phyloP scores from a whole-genome alignment of 768 basidiomycete species.

The Strobilomyces echinocephalus region DNA sequence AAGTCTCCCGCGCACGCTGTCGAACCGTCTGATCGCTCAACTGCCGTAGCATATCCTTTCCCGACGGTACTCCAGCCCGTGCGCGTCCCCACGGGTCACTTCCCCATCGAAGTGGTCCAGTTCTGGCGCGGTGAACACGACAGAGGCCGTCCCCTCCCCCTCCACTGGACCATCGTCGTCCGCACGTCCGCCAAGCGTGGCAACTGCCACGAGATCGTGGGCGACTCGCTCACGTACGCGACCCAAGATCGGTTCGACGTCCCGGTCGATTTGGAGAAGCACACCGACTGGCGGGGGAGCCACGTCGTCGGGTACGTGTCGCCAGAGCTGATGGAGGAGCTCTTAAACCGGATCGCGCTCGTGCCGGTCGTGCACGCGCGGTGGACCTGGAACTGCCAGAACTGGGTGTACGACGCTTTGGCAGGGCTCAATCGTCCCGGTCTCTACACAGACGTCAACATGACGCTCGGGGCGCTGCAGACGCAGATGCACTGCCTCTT shows the following conservation, averaged over 20 bases:
- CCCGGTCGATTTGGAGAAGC: background rate
- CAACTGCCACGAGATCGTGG: conserved; percentile 24
- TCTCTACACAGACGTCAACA: conserved; percentile 17
- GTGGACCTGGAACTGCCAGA: conserved; percentile 26
- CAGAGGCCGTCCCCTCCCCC: conserved; percentile 5
- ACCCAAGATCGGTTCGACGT: conserved; percentile 11
- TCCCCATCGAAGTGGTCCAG: conserved; percentile 25
- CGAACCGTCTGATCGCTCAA: background rate
- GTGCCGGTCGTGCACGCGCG: conserved; percentile 13
- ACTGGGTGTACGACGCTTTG: conserved; percentile 25
- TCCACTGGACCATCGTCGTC: conserved; percentile 28
- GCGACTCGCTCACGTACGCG: conserved; percentile 17
- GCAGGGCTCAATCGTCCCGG: conserved; percentile 5
- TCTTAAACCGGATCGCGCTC: conserved; percentile 14
- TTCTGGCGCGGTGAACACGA: conserved; percentile 24
- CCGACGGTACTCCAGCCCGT: conserved; percentile 16
- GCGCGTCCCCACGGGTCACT: conserved; percentile 14
- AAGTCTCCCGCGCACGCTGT: background rate
- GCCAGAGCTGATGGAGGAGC: conserved; percentile 2
- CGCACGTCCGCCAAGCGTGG: conserved; percentile 17
- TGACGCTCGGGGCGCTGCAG: conserved; percentile 16
- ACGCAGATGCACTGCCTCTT: conserved; percentile 25
- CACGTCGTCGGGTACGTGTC: conserved; percentile 19
- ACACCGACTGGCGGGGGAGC: conserved; percentile 22
- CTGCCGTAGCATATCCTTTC: background rate